Percentiles rank a stretch among this genome's conserved stretches.
These are phyloP conservation scores for Geotrichum europaeum DNA, from an alignment of 1,139 yeast genomes.

Conservation along the genomic window DNA sequence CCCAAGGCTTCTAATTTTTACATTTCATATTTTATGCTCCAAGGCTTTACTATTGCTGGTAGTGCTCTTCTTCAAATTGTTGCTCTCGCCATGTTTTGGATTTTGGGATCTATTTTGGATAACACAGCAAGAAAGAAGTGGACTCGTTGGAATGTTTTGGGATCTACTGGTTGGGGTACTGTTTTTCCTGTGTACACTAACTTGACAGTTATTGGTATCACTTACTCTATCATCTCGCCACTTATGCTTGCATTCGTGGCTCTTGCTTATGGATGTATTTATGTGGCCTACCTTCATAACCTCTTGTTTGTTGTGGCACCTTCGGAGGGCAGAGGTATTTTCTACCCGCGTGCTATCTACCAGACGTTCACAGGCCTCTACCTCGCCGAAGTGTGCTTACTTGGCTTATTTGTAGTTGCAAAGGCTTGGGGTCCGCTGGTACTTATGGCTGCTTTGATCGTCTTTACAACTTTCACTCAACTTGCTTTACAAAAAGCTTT, in stretches of 20 bases:
- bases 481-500: constrained; percentile 56
- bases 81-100: constrained; percentile 61
- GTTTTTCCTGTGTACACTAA: constrained; percentile 78
- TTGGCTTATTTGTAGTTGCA: constrained; percentile 83
- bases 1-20: constrained; percentile 88
- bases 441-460: constrained; percentile 60
- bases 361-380: constrained; percentile 87
- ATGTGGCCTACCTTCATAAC: constrained; percentile 75
- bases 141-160: constrained; percentile 59
- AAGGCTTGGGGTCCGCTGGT: constrained; percentile 94
- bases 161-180: constrained; percentile 78
- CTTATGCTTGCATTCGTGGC: constrained; percentile 63
- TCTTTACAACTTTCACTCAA: constrained; percentile 62
- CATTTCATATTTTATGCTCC: constrained; percentile 52
- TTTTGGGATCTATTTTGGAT: constrained; percentile 66
- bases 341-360: constrained; percentile 80
- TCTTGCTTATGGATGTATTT: constrained; percentile 62
- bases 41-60: constrained; percentile 77
- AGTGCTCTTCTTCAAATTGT: constrained; percentile 76
- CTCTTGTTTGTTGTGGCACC: constrained; percentile 64
- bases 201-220: constrained; percentile 70
- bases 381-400: constrained; percentile 74
- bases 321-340: constrained; percentile 74
- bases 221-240: constrained; percentile 82
- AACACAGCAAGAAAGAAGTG: constrained; percentile 83